Conservation (phyloP, 257 asterid species). For the Sherardia arvensis region DNA sequence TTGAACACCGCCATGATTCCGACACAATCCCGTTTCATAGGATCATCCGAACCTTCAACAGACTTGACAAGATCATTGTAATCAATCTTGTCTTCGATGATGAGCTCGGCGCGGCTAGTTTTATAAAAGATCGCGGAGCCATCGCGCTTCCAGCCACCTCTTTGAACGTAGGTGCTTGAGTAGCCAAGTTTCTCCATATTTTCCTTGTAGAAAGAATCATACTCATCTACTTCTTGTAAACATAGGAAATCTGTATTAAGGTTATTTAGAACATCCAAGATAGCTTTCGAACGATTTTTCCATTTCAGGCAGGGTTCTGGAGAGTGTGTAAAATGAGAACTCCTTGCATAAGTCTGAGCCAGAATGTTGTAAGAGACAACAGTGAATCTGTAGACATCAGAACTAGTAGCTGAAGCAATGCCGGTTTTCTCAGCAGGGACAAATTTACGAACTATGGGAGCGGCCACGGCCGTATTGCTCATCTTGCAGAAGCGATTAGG, state of each 20-base stretch:
- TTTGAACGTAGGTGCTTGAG: slow-evolving; percentile 64
- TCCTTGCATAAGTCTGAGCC: slow-evolving; percentile 88
- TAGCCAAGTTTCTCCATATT: slow-evolving; percentile 77
- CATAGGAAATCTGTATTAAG: slow-evolving; percentile 78
- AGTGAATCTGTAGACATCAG: slow-evolving; percentile 55
- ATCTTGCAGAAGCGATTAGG: slow-evolving; percentile 45
- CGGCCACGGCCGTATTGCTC: slow-evolving; percentile 47
- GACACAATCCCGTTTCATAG: slow-evolving; percentile 92
- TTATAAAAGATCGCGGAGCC: slow-evolving; percentile 89
- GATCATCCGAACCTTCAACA: slow-evolving; percentile 58
- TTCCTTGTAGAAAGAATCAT: slow-evolving; percentile 65
- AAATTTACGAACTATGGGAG: slow-evolving; percentile 52
- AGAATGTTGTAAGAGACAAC: slow-evolving; percentile 81
- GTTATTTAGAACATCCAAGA: slow-evolving; percentile 53
- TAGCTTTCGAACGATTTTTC: slow-evolving; percentile 83
- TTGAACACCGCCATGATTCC: slow-evolving; percentile 84
- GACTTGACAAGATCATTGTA: slow-evolving; percentile 79
- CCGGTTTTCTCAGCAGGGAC: slow-evolving; percentile 66
- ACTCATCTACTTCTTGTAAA: slow-evolving; percentile 94
- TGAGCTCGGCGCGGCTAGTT: slow-evolving; percentile 69
- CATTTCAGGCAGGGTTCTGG: slow-evolving; percentile 91
- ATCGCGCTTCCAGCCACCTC: slow-evolving; percentile 85
- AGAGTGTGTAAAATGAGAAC: slow-evolving; percentile 68
- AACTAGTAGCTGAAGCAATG: slow-evolving; percentile 43
- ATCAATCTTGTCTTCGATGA: slow-evolving; percentile 65